Conservation (phyloP, 2,329 filamentous ascomycete species). For the Ciborinia camelliae region DNA sequence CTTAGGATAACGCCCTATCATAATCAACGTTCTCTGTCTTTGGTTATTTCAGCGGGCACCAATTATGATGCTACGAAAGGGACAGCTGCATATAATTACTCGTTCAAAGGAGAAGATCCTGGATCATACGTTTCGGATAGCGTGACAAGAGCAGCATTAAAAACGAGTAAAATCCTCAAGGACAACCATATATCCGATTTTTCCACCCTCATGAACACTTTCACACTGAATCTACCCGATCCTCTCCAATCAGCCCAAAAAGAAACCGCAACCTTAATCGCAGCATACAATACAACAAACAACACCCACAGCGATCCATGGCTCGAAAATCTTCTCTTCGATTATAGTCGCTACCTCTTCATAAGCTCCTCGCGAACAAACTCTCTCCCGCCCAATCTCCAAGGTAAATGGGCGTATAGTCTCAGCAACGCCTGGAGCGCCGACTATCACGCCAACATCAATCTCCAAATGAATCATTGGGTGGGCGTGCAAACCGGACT, state of each 20-base stretch:
- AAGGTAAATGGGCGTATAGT: slow-evolving; percentile 52
- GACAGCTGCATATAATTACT: slow-evolving; percentile 43
- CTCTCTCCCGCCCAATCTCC: slow-evolving; percentile 54
- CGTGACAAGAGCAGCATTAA: slow-evolving; percentile 37
- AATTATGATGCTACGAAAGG: slow-evolving; percentile 52
- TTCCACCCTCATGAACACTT: slow-evolving; percentile 39
- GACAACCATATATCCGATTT: slow-evolving; percentile 44
- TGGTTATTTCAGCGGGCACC: slow-evolving; percentile 47
- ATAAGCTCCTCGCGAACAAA: slow-evolving; percentile 52
- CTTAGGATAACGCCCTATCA: slow-evolving; percentile 35
- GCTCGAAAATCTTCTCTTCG: slow-evolving; percentile 51
- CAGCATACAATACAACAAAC: slow-evolving; percentile 35
- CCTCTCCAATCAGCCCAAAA: slow-evolving; percentile 40
- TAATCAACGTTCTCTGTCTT: slow-evolving; percentile 33
- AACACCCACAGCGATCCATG: slow-evolving; percentile 50
- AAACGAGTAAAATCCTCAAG: slow-evolving; percentile 37
- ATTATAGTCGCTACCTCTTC: slow-evolving; percentile 52
- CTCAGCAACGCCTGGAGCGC: slow-evolving; percentile 48
- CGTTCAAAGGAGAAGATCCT: slow-evolving; percentile 49
- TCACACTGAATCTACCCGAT: slow-evolving; percentile 47
- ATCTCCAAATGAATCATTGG: slow-evolving; percentile 62
- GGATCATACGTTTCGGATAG: slow-evolving; percentile 38
- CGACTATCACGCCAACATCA: slow-evolving; percentile 58
- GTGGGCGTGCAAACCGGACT: slow-evolving; percentile 51
- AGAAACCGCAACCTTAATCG: slow-evolving; percentile 42